Evolutionary conservation across 1,284 basidiomycete species (phyloP).

Genomic region (Gomphus bonarii): DNA sequence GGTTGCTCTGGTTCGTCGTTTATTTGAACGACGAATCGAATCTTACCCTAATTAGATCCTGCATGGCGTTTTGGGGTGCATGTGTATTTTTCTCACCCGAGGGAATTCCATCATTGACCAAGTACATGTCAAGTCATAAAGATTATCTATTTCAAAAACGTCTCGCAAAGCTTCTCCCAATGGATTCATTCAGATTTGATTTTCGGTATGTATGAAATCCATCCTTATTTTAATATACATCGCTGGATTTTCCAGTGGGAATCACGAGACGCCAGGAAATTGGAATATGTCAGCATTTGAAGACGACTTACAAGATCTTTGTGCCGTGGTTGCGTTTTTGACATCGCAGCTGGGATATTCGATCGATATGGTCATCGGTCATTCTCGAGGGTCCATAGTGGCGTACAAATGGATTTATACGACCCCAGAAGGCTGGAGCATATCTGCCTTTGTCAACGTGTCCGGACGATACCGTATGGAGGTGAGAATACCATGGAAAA

Average conservation of each 20-base stretch:
- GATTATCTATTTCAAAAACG: slow-evolving; percentile 74
- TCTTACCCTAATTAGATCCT: slow-evolving; percentile 39
- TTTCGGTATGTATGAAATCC: slow-evolving; percentile 49
- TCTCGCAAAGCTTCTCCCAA: slow-evolving; percentile 54
- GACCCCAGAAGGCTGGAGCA: slow-evolving; percentile 39
- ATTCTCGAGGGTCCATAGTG: slow-evolving; percentile 65
- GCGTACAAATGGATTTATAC: slow-evolving; percentile 56
- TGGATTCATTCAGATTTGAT: slow-evolving; percentile 79
- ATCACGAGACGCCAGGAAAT: slow-evolving; percentile 61
- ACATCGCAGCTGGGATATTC: slow-evolving; percentile 48
- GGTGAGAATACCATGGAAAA: slow-evolving; percentile 32
- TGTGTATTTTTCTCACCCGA: slow-evolving; percentile 28
- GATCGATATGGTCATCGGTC: slow-evolving; percentile 57
- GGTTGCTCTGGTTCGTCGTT: slow-evolving; percentile 52
- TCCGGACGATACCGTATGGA: slow-evolving; percentile 66
- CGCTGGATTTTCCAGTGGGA: slow-evolving; percentile 39
- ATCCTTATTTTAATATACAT: background rate
- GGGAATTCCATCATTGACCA: background rate
- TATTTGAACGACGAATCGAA: background rate
- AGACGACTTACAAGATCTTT: slow-evolving; percentile 54
- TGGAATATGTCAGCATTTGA: slow-evolving; percentile 47
- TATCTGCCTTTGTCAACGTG: slow-evolving; percentile 56
- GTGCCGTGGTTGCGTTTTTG: slow-evolving; percentile 53
- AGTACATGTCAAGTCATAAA: slow-evolving; percentile 46
- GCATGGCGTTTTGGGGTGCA: slow-evolving; percentile 74